Percentiles rank a stretch among this genome's conserved stretches.
Conservation (phyloP, 176 grass and related monocot genomes). For the Eragrostis curvula region DNA sequence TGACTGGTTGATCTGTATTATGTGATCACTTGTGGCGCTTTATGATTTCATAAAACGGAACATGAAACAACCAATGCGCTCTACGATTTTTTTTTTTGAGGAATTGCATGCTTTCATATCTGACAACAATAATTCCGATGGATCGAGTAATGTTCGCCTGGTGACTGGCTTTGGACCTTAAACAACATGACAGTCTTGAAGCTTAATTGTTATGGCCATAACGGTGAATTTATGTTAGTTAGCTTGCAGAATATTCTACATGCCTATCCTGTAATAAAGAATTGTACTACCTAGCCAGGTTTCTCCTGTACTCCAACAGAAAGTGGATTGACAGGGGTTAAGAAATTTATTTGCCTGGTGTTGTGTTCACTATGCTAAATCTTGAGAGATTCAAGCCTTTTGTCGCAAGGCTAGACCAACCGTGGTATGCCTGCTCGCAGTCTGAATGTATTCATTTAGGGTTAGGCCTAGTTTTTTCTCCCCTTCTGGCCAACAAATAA, state of each 20-base stretch:
- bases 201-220: constrained; percentile 25
- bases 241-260: neutral
- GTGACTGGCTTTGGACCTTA: constrained; percentile 7
- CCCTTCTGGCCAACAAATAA: neutral
- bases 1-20: constrained; percentile 11
- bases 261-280: constrained; percentile 3
- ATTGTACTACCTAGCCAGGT: neutral
- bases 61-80: constrained; percentile 25
- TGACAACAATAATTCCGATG: constrained; percentile 35
- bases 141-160: constrained; percentile 16
- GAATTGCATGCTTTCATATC: neutral
- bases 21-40: neutral
- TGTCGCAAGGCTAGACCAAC: neutral
- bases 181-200: constrained; percentile 23
- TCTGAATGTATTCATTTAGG: neutral
- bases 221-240: neutral
- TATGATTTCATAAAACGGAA: constrained; percentile 11
- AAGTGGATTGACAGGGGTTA: neutral
- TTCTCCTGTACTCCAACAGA: constrained; percentile 10
- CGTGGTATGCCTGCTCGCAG: constrained; percentile 1
- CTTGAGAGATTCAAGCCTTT: constrained; percentile 2
- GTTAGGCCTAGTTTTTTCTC: neutral
- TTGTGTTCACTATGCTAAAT: neutral
- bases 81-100: constrained; percentile 28
- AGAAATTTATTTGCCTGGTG: constrained; percentile 7